Evolutionary conservation across 129 eudicot species (phyloP), one percentile per base, ranked within the genome.

Genomic region (Apium graveolens): DNA sequence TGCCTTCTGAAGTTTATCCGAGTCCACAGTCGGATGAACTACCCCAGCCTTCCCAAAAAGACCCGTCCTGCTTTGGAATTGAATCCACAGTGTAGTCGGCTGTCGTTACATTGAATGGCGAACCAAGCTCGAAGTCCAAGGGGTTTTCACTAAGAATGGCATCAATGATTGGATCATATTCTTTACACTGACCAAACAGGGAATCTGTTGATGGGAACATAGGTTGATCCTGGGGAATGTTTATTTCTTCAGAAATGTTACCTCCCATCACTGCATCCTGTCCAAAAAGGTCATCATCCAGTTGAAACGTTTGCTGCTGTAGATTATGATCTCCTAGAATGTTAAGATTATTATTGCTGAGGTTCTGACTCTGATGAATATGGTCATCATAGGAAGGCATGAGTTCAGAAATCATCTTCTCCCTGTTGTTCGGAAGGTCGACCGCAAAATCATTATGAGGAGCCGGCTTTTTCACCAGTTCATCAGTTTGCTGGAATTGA

Each of bases 341-440:
- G 42, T 82, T 80, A n/a, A 82, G 79, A 81, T 78, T 79, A 70
- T 81, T 37, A 26, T 9, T 34, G 38, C 49, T 69, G 41, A 76
- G 69, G 48, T 76, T 66, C 79, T 73, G 85, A 78, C 81, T 76
- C 76, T 77, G 82, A 70, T 86, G 89, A 73, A 74, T 83, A 76
- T 84, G n/a, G n/a, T n/a, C n/a, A n/a, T n/a, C n/a, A n/a, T n/a
- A n/a, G n/a, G n/a, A n/a, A n/a, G n/a, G n/a, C n/a, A n/a, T n/a
- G n/a, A n/a, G n/a, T n/a, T n/a, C n/a, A n/a, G n/a, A n/a, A n/a
- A n/a, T 90, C 81, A 84, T 87, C 76, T 82, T 72, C 53, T 90
- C 88, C 76, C 86, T 90, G 62, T 87, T 88, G 51, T 87, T 90
- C 0, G 91, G 90, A 76, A 90, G 86, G 78, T 82, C 88, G 78